Evolutionary conservation across 306 rosid genomes (phyloP).

Genomic region (Biancaea sappan): DNA sequence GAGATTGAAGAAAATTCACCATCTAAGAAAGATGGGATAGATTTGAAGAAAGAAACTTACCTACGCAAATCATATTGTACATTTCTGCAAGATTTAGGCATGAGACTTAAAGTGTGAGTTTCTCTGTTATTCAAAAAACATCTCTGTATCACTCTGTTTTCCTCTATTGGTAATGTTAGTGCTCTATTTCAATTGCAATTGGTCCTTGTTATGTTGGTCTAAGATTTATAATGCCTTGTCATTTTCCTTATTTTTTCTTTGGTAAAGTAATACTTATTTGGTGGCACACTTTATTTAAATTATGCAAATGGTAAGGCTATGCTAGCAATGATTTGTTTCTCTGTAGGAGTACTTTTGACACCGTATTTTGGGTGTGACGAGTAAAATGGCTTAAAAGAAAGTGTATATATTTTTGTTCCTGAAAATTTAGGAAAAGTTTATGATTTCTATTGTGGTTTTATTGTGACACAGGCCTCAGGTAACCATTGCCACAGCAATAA

Average conservation of each 20-base stretch:
- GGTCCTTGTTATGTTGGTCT: neutral
- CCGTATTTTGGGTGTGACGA: no score
- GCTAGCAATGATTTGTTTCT: conserved; percentile 17
- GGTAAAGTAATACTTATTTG: neutral
- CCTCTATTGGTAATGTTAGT: neutral
- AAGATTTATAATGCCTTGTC: neutral
- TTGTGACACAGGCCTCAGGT: conserved; percentile 89
- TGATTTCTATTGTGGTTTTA: conserved; percentile 20
- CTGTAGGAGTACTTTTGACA: neutral
- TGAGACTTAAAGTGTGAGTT: conserved; percentile 97
- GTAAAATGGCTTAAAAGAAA: no score
- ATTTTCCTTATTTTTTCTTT: conserved; percentile 4
- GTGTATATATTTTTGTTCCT: conserved; percentile 8
- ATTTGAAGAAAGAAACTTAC: conserved; percentile 89
- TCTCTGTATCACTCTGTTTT: neutral
- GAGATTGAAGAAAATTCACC: conserved; percentile 94
- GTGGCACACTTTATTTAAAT: conserved; percentile 4
- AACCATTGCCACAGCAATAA: conserved; percentile 96
- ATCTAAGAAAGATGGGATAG: conserved; percentile 83
- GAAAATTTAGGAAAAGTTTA: neutral
- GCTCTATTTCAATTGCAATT: conserved; percentile 26
- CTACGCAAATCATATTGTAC: conserved; percentile 95
- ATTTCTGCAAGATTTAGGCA: conserved; percentile 92
- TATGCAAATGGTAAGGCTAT: conserved; percentile 14
- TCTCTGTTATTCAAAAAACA: neutral